Base-by-base conservation (phyloP, 139 green algal genomes). In the Dunaliella primolecta region DNA sequence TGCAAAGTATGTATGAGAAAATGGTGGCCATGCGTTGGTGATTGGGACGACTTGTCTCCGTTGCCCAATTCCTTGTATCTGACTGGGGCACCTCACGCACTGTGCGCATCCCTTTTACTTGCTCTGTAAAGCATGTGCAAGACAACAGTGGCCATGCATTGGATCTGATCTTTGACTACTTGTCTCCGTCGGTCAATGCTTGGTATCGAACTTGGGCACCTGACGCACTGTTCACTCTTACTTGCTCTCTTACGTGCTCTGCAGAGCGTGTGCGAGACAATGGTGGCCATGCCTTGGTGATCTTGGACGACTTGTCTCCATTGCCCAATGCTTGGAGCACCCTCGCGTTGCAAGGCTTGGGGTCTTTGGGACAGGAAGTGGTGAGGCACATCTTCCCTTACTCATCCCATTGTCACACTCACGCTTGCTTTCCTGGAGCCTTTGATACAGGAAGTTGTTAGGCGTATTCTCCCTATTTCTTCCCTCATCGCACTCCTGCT, bases 241-340 rank as follows among this genome's bases (percentile, higher is more conserved):
- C 78, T 33, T 82, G 78, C 20, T 82, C 34, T 57, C 23, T 24
- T 71, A 33, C n/a, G 29, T 32, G 21, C 34, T 83, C 83, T n/a
- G 38, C 85, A 86, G 95, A 98, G 89, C 83, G 83, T 1, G 75
- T 92, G 36, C 89, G 95, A 1, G 94, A 97, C 78, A 84, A 87
- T 25, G 94, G 95, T 29, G 91, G 92, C 2, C 91, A 97, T 81
- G 81, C 89, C 3, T 88, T 98, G 38, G 94, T 98, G 83, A 88
- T 98, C 46, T 82, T 96, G 35, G 94, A 97, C 86, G 93, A 95
- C 84, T 35, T 94, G 33, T 72, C 80, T 30, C 88, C 90, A 33
- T 92, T 97, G 88, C 84, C 90, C 35, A 75, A 88, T 83, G 21
- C 88, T 34, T 94, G 91, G 91, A 80, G 89, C 36, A 34, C 35